Evolutionary conservation across 2,329 filamentous ascomycete genomes (phyloP).

Genomic region (Beauveria australis): DNA sequence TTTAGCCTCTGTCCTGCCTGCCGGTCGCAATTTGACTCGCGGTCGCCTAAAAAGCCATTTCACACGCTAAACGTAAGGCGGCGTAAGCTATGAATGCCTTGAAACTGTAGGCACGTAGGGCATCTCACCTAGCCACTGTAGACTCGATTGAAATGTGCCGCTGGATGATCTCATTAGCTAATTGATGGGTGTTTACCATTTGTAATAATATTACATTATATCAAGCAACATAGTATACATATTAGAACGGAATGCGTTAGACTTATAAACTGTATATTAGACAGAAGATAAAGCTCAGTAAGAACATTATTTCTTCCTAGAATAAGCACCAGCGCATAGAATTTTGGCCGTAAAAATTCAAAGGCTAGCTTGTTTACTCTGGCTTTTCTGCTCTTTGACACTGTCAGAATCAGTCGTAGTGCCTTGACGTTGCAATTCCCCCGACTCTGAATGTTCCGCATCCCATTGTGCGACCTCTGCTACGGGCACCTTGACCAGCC

Average conservation of each 20-base stretch:
- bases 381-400: not conserved
- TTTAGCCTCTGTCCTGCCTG: not conserved
- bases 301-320: no score
- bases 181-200: not conserved
- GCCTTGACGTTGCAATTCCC: constrained; percentile 16
- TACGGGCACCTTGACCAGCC: constrained; percentile 45
- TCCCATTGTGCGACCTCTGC: constrained; percentile 49
- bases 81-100: not conserved
- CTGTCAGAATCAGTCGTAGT: not conserved
- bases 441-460: constrained; percentile 44
- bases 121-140: not conserved
- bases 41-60: not conserved
- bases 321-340: no score
- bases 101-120: not conserved
- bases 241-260: no score
- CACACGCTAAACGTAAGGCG: not conserved
- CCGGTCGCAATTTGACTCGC: not conserved
- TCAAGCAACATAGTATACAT: no score
- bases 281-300: no score
- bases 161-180: not conserved
- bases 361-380: no score
- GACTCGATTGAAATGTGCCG: not conserved
- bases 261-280: no score
- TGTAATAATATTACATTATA: no score
- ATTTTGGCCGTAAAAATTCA: no score